Evolutionary conservation across 2,329 filamentous ascomycete genomes (phyloP).

Genomic region (Ophiocordyceps camponoti-leonardi): DNA sequence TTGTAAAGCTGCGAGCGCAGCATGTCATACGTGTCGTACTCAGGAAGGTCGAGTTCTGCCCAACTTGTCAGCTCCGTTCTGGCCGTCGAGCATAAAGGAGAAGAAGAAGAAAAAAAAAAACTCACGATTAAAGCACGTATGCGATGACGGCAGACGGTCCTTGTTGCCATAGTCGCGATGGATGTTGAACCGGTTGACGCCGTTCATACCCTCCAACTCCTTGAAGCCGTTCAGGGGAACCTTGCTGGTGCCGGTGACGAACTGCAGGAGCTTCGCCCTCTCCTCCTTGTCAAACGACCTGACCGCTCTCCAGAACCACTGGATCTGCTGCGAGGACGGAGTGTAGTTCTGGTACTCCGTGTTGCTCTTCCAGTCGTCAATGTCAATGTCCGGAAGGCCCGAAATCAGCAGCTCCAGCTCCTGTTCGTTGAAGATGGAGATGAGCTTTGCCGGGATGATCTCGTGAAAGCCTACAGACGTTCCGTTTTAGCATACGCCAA

Average conservation of each 20-base stretch:
- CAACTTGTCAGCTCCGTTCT: constrained; percentile 2
- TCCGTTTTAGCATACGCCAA: not conserved
- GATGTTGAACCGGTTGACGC: constrained; percentile 94
- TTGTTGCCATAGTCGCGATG: constrained; percentile 96
- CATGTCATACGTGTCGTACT: constrained; percentile 91
- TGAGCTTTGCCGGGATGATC: constrained; percentile 84
- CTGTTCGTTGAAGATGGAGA: constrained; percentile 97
- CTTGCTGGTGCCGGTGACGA: constrained; percentile 96
- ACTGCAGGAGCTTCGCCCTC: constrained; percentile 88
- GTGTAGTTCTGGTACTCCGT: constrained; percentile 98
- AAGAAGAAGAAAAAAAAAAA: constrained; percentile 11
- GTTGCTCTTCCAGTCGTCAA: constrained; percentile 98
- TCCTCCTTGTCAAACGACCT: constrained; percentile 98
- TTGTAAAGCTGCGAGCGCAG: constrained; percentile 80
- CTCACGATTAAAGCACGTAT: constrained; percentile 99
- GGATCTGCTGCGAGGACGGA: constrained; percentile 84
- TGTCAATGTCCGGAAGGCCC: constrained; percentile 88
- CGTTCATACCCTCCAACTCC: constrained; percentile 98
- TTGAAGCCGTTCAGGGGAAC: constrained; percentile 98
- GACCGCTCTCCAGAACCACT: constrained; percentile 98
- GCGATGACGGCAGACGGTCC: constrained; percentile 84
- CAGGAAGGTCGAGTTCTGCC: constrained; percentile 92
- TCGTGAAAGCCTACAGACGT: constrained; percentile 67
- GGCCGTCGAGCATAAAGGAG: not conserved
- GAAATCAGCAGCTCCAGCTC: constrained; percentile 94